Conservation (phyloP, 805 yeast genomes). For the Candida tammaniensis region DNA sequence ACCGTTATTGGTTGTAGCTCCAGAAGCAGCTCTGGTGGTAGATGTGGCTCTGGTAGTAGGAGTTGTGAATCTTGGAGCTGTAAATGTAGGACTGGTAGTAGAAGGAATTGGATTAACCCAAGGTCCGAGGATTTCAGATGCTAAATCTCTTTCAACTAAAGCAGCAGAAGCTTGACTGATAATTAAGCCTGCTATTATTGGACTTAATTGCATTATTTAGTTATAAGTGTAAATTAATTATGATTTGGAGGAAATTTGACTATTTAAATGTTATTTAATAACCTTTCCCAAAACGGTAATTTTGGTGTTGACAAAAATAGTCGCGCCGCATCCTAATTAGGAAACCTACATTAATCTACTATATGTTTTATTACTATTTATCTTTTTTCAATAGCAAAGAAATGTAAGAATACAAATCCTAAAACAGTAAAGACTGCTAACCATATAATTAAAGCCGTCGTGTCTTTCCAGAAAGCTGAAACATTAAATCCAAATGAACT, state of each 20-base stretch:
- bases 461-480: slow-evolving; percentile 68
- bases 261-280: background rate
- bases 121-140: slow-evolving; percentile 4
- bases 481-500: slow-evolving; percentile 94
- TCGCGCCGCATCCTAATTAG: slow-evolving; percentile 1
- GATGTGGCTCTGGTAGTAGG: slow-evolving; percentile 1
- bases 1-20: background rate
- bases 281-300: slow-evolving; percentile 4
- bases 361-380: no score
- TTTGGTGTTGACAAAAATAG: slow-evolving; percentile 4
- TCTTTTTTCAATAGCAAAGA: slow-evolving; percentile 72
- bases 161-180: background rate
- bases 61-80: slow-evolving; percentile 2
- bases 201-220: background rate
- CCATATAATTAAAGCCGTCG: slow-evolving; percentile 56
- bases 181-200: background rate
- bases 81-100: background rate
- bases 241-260: background rate
- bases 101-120: slow-evolving; percentile 4
- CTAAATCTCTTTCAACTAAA: slow-evolving; percentile 2
- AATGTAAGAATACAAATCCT: slow-evolving; percentile 76
- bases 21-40: background rate
- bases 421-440: slow-evolving; percentile 54
- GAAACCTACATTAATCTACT: no score
- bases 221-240: background rate